These are phyloP conservation scores for Cystofilobasidium bisporidii DNA, from an alignment of 768 basidiomycete species.

Conservation along the genomic window DNA sequence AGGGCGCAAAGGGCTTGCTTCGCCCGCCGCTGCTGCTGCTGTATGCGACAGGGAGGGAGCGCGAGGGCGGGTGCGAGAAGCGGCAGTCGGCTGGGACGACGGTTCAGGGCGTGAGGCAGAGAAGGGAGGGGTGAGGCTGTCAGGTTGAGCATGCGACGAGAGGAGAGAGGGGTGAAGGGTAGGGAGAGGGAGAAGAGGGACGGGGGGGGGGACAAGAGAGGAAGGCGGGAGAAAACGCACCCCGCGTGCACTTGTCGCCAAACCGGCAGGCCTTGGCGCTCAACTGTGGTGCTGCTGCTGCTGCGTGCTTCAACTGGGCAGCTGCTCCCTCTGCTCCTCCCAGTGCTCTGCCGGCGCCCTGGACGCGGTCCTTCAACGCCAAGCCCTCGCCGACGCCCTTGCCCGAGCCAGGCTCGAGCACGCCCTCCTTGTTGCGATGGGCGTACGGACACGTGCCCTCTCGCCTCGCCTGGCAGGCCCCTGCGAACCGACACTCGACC, in stretches of 20 bases:
- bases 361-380: background rate
- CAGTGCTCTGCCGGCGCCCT: background rate
- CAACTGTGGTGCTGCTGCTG: background rate
- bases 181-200: background rate
- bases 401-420: background rate
- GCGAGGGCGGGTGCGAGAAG: constrained; percentile 85
- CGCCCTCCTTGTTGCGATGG: background rate
- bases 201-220: background rate
- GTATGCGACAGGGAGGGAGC: constrained; percentile 33
- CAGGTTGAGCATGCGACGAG: constrained; percentile 26
- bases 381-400: background rate
- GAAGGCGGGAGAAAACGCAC: background rate
- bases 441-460: background rate
- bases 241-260: background rate
- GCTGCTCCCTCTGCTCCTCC: background rate
- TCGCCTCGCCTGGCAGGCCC: background rate
- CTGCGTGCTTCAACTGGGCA: too few relatives aligned
- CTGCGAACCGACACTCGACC: constrained; percentile 43
- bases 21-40: background rate
- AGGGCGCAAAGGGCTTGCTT: constrained; percentile 7
- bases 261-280: background rate
- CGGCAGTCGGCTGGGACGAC: constrained; percentile 54
- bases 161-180: background rate
- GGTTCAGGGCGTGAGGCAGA: constrained; percentile 14
- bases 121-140: constrained; percentile 35